Evolutionary conservation across 2,329 filamentous ascomycete genomes (phyloP).

Genomic region (Ramichloridium luteum): DNA sequence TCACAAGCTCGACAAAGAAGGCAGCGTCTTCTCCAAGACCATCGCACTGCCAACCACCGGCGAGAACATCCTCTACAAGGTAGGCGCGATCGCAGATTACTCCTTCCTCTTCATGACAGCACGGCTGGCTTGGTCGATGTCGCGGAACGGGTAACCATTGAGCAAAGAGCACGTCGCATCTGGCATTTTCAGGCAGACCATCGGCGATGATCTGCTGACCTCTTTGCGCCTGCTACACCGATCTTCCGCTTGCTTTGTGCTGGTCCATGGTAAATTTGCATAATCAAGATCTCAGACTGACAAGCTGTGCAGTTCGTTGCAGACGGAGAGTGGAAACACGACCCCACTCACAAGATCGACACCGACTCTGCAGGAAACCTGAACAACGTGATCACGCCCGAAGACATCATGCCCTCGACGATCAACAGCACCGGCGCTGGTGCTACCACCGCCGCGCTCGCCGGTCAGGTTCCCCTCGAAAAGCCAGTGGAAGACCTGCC

Average conservation of each 20-base stretch:
- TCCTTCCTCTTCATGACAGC: too few relatives aligned
- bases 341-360: slow-evolving; percentile 69
- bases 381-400: slow-evolving; percentile 79
- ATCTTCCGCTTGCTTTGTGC: too few relatives aligned
- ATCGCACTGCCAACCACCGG: slow-evolving; percentile 53
- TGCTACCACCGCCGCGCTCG: slow-evolving; percentile 60
- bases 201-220: too few relatives aligned
- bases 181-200: too few relatives aligned
- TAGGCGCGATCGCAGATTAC: slow-evolving; percentile 41
- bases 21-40: slow-evolving; percentile 62
- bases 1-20: slow-evolving; percentile 66
- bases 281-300: too few relatives aligned
- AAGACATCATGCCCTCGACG: slow-evolving; percentile 49
- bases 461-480: slow-evolving; percentile 51
- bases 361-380: slow-evolving; percentile 71
- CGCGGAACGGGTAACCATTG: too few relatives aligned
- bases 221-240: too few relatives aligned
- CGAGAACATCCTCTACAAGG: slow-evolving; percentile 89
- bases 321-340: slow-evolving; percentile 79
- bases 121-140: too few relatives aligned
- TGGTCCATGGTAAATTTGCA: too few relatives aligned
- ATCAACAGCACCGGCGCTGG: slow-evolving; percentile 58
- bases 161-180: too few relatives aligned
- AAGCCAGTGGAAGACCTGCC: slow-evolving; percentile 33
- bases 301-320: slow-evolving; percentile 70